Base-by-base conservation (phyloP, 768 basidiomycete genomes). In the Leccinum boreale region DNA sequence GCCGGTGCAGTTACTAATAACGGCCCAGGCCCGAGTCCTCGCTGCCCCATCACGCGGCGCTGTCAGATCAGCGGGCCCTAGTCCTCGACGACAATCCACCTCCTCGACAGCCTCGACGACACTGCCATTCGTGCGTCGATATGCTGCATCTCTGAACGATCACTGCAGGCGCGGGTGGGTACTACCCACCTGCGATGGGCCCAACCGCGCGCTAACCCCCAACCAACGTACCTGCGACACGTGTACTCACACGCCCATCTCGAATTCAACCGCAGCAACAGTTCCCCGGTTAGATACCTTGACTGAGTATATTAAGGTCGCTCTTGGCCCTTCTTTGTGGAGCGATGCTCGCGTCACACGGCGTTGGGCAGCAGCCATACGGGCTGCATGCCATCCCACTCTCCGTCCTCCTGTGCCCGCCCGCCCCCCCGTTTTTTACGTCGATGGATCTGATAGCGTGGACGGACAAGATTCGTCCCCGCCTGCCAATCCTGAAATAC, bases 211-310 rank as follows among this genome's bases (percentile, higher is more conserved):
- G 65, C 70, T 67, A 66, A 70, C 63, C 54, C 57, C 71, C 69
- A 33, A 33, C 31, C 39, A 63, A 67, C 58, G 59, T 62, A 54
- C 56, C 46, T 62, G 52, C 62, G 54, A 70, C 70, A 71, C 70
- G 70, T 71, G 70, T 70, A 48, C 64, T 71, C 72, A 64, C 70
- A 71, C 72, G 70, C 62, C 56, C 67, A 65, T 61, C 59, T 62
- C 58, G 42, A 60, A 59, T 63, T 67, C 60, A 60, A 63, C 59
- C 70, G 66, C 70, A 71, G 65, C 63, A 53, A 33, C 31, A 33
- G 56, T 57, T 55, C 62, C 64, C 64, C 66, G 57, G 58, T 60
- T 60, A 46, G 53, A 65, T 51, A 17, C 45, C 24, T 35, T 50
- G 51, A 52, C 52, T 39, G 39, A 42, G 55, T 28, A 56, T 47